Conservation (phyloP, 192 early-diverging fungal species). For the Backusella tarrabulga region DNA sequence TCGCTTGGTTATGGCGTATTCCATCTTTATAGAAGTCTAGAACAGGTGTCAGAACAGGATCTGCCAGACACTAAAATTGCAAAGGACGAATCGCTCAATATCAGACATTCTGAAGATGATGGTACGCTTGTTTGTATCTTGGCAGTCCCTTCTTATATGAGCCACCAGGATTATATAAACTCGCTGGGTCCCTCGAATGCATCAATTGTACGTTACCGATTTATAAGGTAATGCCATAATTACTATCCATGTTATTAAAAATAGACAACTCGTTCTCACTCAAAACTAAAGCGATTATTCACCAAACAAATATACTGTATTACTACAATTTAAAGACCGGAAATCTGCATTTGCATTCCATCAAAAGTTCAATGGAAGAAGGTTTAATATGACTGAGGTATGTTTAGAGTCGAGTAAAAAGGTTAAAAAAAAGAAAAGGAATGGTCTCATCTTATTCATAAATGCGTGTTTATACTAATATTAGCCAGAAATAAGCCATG, state of each 20-base stretch:
- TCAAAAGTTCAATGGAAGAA: slow-evolving; percentile 75
- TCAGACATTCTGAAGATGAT: slow-evolving; percentile 23
- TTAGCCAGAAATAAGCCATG: slow-evolving; percentile 74
- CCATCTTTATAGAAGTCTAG: slow-evolving; percentile 60
- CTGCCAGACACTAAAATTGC: neutral
- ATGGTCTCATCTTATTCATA: neutral
- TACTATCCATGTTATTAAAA: too few relatives aligned
- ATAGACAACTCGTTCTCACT: neutral
- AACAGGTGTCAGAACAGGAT: slow-evolving; percentile 41
- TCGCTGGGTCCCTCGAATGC: slow-evolving; percentile 72
- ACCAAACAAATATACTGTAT: slow-evolving; percentile 86
- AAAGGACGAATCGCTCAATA: neutral
- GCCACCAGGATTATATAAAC: slow-evolving; percentile 84
- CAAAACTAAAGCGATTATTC: slow-evolving; percentile 59
- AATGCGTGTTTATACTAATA: neutral
- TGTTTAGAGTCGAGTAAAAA: neutral
- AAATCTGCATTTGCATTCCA: slow-evolving; percentile 68
- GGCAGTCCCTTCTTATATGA: slow-evolving; percentile 88
- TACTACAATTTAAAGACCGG: slow-evolving; percentile 73
- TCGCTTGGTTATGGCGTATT: slow-evolving; percentile 52
- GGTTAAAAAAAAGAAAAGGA: neutral
- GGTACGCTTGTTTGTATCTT: slow-evolving; percentile 66
- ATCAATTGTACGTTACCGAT: slow-evolving; percentile 75
- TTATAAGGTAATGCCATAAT: slow-evolving; percentile 45
- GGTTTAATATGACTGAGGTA: slow-evolving; percentile 83